Evolutionary conservation across 2,329 filamentous ascomycete species (phyloP).

Genomic region (Monosporascus sp.): DNA sequence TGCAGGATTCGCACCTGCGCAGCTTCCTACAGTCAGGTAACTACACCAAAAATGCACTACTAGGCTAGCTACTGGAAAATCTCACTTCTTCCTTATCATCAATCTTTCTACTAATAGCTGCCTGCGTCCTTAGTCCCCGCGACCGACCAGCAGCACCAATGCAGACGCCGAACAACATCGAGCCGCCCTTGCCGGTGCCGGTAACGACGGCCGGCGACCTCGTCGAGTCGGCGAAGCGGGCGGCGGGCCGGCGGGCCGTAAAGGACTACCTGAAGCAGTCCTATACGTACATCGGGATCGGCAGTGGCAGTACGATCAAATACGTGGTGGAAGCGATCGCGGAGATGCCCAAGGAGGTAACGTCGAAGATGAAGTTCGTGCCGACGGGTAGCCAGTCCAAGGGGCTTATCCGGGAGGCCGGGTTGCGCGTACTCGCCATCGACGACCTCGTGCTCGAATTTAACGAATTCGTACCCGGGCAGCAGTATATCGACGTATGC

Average conservation of each 20-base stretch:
- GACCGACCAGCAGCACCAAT: background rate
- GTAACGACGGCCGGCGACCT: constrained; percentile 9
- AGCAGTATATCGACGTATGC: constrained; percentile 69
- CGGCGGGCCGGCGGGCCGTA: constrained; percentile 68
- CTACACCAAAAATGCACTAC: too few species aligned
- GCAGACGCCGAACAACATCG: constrained; percentile 1
- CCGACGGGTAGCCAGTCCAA: constrained; percentile 91
- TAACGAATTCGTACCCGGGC: constrained; percentile 32
- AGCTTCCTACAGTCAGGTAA: too few species aligned
- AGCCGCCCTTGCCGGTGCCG: constrained; percentile 5
- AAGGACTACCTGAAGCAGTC: constrained; percentile 70
- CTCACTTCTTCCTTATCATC: too few species aligned
- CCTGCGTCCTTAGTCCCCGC: too few species aligned
- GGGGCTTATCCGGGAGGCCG: constrained; percentile 75
- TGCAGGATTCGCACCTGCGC: too few species aligned
- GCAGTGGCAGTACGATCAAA: constrained; percentile 76
- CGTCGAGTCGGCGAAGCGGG: constrained; percentile 6
- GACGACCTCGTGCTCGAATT: constrained; percentile 62
- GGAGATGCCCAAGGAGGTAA: constrained; percentile 49
- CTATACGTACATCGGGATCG: constrained; percentile 81
- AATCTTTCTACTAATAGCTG: too few species aligned
- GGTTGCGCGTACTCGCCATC: constrained; percentile 71
- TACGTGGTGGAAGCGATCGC: constrained; percentile 81
- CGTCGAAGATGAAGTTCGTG: constrained; percentile 70
- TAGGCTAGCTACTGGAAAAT: too few species aligned